Base-by-base conservation (phyloP, 2,329 filamentous ascomycete species). In the Shiraia sp. region DNA sequence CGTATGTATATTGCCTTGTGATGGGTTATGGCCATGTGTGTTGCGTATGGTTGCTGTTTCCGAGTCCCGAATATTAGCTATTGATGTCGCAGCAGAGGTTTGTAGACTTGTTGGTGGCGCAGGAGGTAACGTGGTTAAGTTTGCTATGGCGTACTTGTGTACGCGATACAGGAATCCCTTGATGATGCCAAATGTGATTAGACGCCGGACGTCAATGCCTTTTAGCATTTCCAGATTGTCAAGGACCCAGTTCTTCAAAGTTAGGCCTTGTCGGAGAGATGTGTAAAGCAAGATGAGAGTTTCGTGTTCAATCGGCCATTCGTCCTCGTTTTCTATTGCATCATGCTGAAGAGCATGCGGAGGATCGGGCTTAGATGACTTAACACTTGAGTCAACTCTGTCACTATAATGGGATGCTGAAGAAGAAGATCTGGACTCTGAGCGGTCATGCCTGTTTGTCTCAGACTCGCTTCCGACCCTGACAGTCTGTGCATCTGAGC, bases 131-230 rank as follows among this genome's bases (percentile, higher is more conserved):
- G 39, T 27, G 6, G 45, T 36, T 2, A 49, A 49, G 4, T 52
- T 60, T 10, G 79, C 81, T 40, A 95, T 81, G 19, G 90, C 87
- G 65, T 95, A 95, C 67, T 93, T 95, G 72, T 97, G 90, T 28
- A 96, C 86, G 24, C 93, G 83, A 69, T 96, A 96, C 16, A 99
- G 73, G 55, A 95, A 88, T 12, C 92, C 91, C 72, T 97, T 97
- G 68, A 97, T 95, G 45, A 96, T 81, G 42, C 92, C 93, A 61
- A 97, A 99, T 45, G 95, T 95, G 50, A 97, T 89, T 50, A 99
- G 85, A 19, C 93, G 85, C 10, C 93, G 83, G 40, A 96, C 83
- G 66, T 99, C 93, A 42, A 99, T 83, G 60, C 86, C 85, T 10
- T 79, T 76, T 7, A 96, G 77, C 27, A 87, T 73, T 28, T 86